Conservation (phyloP, 768 basidiomycete species). For the Saitozyma podzolica region DNA sequence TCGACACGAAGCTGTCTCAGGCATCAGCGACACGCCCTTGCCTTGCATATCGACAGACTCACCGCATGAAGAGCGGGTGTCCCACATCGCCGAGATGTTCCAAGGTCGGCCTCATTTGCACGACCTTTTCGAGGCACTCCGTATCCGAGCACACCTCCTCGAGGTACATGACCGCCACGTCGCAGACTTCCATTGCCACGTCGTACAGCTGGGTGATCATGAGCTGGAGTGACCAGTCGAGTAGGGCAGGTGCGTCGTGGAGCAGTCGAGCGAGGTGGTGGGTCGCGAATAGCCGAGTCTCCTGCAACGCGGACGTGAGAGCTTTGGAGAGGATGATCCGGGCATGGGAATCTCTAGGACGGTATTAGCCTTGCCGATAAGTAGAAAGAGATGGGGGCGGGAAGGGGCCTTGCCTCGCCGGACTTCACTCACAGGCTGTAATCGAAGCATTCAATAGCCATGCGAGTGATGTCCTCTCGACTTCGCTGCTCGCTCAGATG, state of each 20-base stretch:
- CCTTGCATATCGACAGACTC: slow-evolving; percentile 36
- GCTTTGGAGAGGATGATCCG: slow-evolving; percentile 92
- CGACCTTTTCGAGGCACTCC: slow-evolving; percentile 81
- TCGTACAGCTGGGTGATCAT: slow-evolving; percentile 96
- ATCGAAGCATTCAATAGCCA: slow-evolving; percentile 86
- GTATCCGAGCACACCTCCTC: slow-evolving; percentile 85
- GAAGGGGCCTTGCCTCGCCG: background rate
- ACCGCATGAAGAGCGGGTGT: slow-evolving; percentile 84
- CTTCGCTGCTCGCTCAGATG: slow-evolving; percentile 86
- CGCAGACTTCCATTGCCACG: slow-evolving; percentile 82
- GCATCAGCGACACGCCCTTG: slow-evolving; percentile 7
- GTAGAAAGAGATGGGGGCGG: background rate
- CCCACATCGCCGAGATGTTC: slow-evolving; percentile 94
- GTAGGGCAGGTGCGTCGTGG: slow-evolving; percentile 63
- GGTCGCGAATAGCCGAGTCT: slow-evolving; percentile 84
- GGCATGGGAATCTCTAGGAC: slow-evolving; percentile 81
- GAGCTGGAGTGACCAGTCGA: slow-evolving; percentile 84
- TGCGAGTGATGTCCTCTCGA: slow-evolving; percentile 87
- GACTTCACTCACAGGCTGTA: slow-evolving; percentile 74
- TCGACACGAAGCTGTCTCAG: slow-evolving; percentile 80
- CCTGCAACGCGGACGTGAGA: slow-evolving; percentile 84
- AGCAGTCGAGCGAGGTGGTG: slow-evolving; percentile 80
- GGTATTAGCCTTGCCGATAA: slow-evolving; percentile 1
- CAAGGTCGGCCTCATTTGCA: slow-evolving; percentile 90
- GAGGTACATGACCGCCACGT: slow-evolving; percentile 82